Evolutionary conservation across 495 filamentous ascomycete genomes (phyloP).

Genomic region (Xanthoparmelia taractica): DNA sequence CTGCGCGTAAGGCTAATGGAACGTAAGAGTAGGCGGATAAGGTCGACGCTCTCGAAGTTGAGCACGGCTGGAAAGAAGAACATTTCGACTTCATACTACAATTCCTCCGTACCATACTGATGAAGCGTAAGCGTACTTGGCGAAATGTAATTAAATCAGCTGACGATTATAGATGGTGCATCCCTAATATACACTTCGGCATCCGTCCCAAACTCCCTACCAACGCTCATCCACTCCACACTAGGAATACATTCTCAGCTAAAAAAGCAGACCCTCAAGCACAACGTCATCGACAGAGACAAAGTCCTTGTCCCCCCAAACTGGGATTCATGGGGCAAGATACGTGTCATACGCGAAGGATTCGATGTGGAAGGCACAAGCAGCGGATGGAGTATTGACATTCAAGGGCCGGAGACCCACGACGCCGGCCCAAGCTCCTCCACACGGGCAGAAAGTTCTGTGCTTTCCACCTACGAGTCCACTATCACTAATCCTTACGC

Average conservation of each 20-base stretch:
- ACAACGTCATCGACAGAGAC: constrained; percentile 93
- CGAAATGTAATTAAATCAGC: neutral
- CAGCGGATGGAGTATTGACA: constrained; percentile 75
- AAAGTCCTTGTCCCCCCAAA: constrained; percentile 90
- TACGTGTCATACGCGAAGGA: constrained; percentile 83
- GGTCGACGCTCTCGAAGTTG: constrained; percentile 79
- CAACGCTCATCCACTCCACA: constrained; percentile 76
- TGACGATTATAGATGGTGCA: constrained; percentile 58
- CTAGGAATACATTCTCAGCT: constrained; percentile 84
- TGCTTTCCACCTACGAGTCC: constrained; percentile 69
- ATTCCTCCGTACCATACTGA: constrained; percentile 73
- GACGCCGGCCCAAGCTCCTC: constrained; percentile 3
- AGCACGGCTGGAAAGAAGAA: constrained; percentile 85
- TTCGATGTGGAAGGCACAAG: constrained; percentile 87
- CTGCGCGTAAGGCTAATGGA: neutral
- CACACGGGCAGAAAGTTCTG: constrained; percentile 38
- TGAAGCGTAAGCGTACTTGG: constrained; percentile 59
- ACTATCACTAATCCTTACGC: constrained; percentile 62
- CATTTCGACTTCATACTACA: constrained; percentile 89
- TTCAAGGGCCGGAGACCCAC: constrained; percentile 40
- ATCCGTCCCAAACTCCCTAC: constrained; percentile 68
- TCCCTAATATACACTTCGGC: constrained; percentile 86
- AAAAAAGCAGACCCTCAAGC: constrained; percentile 74
- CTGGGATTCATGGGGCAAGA: constrained; percentile 99
- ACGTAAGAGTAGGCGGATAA: constrained; percentile 61